Conservation (phyloP, 495 filamentous ascomycete species). For the Lichenothelia convexa region DNA sequence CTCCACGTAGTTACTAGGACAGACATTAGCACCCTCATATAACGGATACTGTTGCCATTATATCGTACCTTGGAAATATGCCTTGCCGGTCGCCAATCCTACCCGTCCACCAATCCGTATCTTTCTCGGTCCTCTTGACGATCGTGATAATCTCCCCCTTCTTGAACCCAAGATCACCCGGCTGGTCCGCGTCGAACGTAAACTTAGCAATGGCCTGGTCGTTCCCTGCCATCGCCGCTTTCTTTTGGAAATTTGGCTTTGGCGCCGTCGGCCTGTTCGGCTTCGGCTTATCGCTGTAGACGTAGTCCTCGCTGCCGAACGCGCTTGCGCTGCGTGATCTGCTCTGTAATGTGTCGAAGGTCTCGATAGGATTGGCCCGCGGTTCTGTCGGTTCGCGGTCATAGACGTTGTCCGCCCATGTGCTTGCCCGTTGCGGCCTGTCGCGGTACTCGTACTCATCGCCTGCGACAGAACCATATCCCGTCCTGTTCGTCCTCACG, state of each 20-base stretch:
- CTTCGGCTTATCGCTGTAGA: constrained; percentile 20
- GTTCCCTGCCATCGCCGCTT: constrained; percentile 50
- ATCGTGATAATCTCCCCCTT: constrained; percentile 98
- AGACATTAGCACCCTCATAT: neutral
- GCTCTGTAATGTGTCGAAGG: constrained; percentile 29
- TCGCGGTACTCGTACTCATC: constrained; percentile 40
- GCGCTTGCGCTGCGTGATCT: constrained; percentile 29
- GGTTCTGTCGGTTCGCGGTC: constrained; percentile 35
- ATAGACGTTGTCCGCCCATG: constrained; percentile 83
- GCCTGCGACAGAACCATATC: constrained; percentile 10
- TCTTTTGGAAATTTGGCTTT: constrained; percentile 64
- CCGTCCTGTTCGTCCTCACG: constrained; percentile 38
- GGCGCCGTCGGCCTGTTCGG: constrained; percentile 56
- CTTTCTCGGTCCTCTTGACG: constrained; percentile 81
- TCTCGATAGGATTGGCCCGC: constrained; percentile 28
- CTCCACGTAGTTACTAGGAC: constrained; percentile 11
- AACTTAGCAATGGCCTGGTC: constrained; percentile 82
- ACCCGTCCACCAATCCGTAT: constrained; percentile 78
- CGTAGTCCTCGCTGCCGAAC: constrained; percentile 36
- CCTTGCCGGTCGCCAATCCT: constrained; percentile 44
- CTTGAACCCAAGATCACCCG: constrained; percentile 85
- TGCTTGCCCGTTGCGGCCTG: constrained; percentile 47
- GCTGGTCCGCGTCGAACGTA: constrained; percentile 85
- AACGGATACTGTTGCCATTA: neutral
- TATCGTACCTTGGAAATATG: constrained; percentile 35